Base-by-base conservation (phyloP, 2,329 filamentous ascomycete genomes). In the Podosphaera fusca region DNA sequence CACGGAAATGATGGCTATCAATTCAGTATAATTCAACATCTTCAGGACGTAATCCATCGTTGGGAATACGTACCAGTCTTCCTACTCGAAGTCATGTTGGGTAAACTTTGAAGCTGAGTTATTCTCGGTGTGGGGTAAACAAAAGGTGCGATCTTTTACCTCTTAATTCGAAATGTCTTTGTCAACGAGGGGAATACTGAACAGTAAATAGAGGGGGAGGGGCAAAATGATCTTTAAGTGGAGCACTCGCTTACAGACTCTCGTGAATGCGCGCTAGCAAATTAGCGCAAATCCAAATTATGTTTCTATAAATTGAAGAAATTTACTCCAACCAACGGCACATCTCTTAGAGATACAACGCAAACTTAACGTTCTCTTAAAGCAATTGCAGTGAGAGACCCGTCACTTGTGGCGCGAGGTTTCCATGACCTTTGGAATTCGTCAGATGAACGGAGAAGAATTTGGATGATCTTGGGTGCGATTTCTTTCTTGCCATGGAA, bases 1-100 rank as follows among this genome's bases (percentile, higher is more conserved):
- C 75, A 96, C 92, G 63, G 90, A 96, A 69, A 98, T 78, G 68
- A 98, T 96, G 63, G 92, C 92, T 76, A 31, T 30, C 31, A 30
- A 46, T 6, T 50, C 31, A 31, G 29, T 31, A 34, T 3, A 50
- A 12, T 5, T 7, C 5, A 7, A 8, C 29, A 31, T 33, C 47
- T 30, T 7, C 10, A 42, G 10, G n/a, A 42, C 4, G 9, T 42
- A 6, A 8, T 42, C 38, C 10, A 12, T 12, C 10, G 10, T 42
- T 14, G 38, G n/a, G 10, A 14, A 14, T 42, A 40, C 51, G 12
- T 35, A 55, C 54, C 54, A 34, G 40, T 55, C 42, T 55, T 55
- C 35, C 54, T 55, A n/a, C 33, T 34, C 10, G 38, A 55, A 21
- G 14, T 33, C 54, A 55, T 55, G 1, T 36, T 53, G 14, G 33